A percentile compares a stretch with the other conserved stretches of the same genome.
phyloP scores from a whole-genome alignment of 164 flowering plant genomes.

The Vitis rupestris region DNA sequence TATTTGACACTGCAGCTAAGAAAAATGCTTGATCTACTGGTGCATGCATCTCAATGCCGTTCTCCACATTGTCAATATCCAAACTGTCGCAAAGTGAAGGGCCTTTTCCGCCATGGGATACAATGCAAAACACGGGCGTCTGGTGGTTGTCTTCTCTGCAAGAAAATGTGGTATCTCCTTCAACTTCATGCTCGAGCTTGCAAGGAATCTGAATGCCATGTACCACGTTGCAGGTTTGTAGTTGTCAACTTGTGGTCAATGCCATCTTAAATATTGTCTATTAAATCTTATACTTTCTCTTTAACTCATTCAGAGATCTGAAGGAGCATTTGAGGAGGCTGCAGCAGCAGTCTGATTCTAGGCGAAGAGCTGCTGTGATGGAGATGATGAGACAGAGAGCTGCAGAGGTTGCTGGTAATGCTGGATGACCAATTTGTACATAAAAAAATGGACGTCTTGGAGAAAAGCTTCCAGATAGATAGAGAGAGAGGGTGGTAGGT shows the following conservation, averaged over 20 bases:
- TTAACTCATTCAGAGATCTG: conserved; percentile 60
- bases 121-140: conserved; percentile 82
- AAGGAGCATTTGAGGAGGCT: conserved; percentile 85
- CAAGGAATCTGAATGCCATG: conserved; percentile 88
- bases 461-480: conserved; percentile 6
- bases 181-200: conserved; percentile 99
- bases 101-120: conserved; percentile 94
- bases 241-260: not conserved
- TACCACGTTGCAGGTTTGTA: conserved; percentile 93
- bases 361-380: conserved; percentile 97
- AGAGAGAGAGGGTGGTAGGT: conserved; percentile 5
- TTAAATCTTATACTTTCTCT: not conserved
- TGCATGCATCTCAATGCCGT: conserved; percentile 96
- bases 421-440: conserved; percentile 46
- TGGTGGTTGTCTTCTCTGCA: conserved; percentile 91
- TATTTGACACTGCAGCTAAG: conserved; percentile 60
- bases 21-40: conserved; percentile 98
- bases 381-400: conserved; percentile 99
- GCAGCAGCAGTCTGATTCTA: conserved; percentile 92
- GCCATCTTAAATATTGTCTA: not conserved
- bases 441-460: conserved; percentile 19
- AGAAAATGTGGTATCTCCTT: conserved; percentile 98
- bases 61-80: conserved; percentile 83
- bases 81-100: conserved; percentile 94
- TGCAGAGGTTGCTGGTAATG: conserved; percentile 83